Percentiles rank a stretch among this genome's conserved stretches.
Conservation (phyloP, 1,284 basidiomycete genomes). For the Marasmius tenuissimus region DNA sequence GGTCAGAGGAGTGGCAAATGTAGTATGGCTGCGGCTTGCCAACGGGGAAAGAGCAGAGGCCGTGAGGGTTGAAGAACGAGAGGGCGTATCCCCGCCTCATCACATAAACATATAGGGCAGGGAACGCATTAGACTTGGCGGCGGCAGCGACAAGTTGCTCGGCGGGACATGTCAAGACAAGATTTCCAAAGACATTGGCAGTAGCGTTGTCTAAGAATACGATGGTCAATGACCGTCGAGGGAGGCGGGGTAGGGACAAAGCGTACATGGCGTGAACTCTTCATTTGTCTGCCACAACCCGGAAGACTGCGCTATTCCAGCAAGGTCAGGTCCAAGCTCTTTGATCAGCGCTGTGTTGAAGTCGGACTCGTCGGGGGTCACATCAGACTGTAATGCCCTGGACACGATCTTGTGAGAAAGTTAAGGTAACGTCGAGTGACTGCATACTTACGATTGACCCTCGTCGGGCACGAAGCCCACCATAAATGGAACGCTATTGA, state of each 20-base stretch:
- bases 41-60: slow-evolving; percentile 15
- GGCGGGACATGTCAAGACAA: slow-evolving; percentile 13
- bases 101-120: slow-evolving; percentile 15
- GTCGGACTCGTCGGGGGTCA: slow-evolving; percentile 16
- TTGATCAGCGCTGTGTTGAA: slow-evolving; percentile 9
- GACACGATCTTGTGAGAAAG: background rate
- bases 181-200: slow-evolving; percentile 8
- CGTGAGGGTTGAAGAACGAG: slow-evolving; percentile 13
- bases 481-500: slow-evolving; percentile 19
- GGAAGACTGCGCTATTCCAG: slow-evolving; percentile 10
- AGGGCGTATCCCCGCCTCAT: slow-evolving; percentile 17
- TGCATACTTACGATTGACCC: slow-evolving; percentile 18
- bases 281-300: slow-evolving; percentile 16
- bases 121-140: slow-evolving; percentile 11
- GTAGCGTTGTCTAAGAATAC: slow-evolving; percentile 14
- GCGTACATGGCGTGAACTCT: slow-evolving; percentile 15
- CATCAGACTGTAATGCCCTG: slow-evolving; percentile 12
- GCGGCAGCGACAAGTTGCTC: slow-evolving; percentile 14
- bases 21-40: slow-evolving; percentile 10
- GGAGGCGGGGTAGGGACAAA: background rate
- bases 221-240: background rate
- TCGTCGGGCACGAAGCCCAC: slow-evolving; percentile 22
- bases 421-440: background rate
- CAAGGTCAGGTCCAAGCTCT: slow-evolving; percentile 8
- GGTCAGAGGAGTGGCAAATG: slow-evolving; percentile 33